Base-by-base conservation (phyloP, 495 filamentous ascomycete genomes). In the Tuber umbilicatum region DNA sequence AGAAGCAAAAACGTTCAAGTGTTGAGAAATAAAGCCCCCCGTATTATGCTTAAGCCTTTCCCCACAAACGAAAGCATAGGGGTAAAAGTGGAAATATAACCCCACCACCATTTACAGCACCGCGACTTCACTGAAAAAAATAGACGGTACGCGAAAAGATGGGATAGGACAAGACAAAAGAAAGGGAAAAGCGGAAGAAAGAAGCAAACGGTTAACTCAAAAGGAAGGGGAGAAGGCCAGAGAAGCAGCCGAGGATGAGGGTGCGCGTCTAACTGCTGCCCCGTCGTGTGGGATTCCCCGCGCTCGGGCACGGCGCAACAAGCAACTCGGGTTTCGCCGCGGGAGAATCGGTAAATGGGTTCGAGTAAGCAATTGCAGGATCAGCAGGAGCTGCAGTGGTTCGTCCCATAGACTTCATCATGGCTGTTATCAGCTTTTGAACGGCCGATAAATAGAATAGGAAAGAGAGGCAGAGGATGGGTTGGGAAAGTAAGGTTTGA, bases 251-350 rank as follows among this genome's bases (percentile, higher is more conserved):
- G 55, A 64, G 55, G 55, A 64, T 64, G 55, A 64, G 23, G 23
- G 55, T 64, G 55, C 55, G 55, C n/a, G 55, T 64, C 55, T 64
- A 64, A 64, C 77, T 60, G 35, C 77, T 79, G n/a, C 77, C 77
- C 10, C 77, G 75, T 74, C 77, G 73, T 37, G 77, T 79, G 19
- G 77, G 77, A 67, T 79, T 79, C 23, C 78, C 78, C 69, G 73
- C 77, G 27, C 75, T 79, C 19, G 75, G 74, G 67, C 74, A 73
- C 16, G 76, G 77, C 31, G 77, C 77, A 38, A 78, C 72, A 7
- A 79, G 71, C 38, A 79, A 74, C 70, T 78, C 77, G 31, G 41
- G 73, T 47, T 78, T 78, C 50, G 72, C 77, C 35, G 75, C 31
- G 27, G 55, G 55, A 27, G 77, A 64, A 55, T 73, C 23, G 39